A percentile compares a stretch with the other conserved stretches of the same genome.
phyloP scores from a whole-genome alignment of 176 grass and related monocot genomes.

The Musa itinerans region DNA sequence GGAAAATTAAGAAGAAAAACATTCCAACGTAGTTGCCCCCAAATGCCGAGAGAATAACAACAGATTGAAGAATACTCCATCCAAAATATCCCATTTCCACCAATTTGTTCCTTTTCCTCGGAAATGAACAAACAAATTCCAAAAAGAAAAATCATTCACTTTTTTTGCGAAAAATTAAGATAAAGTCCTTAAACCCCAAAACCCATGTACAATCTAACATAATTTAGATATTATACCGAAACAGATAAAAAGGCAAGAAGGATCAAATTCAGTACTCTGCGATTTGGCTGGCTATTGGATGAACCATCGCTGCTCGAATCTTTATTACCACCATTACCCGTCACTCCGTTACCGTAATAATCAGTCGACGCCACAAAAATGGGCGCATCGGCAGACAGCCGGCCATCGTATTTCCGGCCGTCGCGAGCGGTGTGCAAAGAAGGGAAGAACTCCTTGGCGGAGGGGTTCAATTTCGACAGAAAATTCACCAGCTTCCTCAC shows the following conservation, averaged over 20 bases:
- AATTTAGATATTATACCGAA: neutral
- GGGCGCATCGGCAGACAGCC: slow-evolving; percentile 17
- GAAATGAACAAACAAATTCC: neutral
- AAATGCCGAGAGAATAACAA: neutral
- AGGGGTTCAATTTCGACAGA: slow-evolving; percentile 4
- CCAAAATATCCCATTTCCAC: neutral
- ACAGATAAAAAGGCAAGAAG: neutral
- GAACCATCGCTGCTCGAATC: slow-evolving; percentile 32
- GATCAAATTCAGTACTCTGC: slow-evolving; percentile 23
- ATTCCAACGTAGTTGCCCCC: neutral
- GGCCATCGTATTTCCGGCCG: neutral
- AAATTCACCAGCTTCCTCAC: slow-evolving; percentile 6
- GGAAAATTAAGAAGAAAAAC: neutral
- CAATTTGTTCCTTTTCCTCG: neutral
- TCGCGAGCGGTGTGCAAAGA: neutral
- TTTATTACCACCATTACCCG: slow-evolving; percentile 10
- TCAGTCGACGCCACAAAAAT: slow-evolving; percentile 9
- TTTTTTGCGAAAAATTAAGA: neutral
- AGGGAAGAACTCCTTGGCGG: slow-evolving; percentile 9
- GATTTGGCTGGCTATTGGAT: slow-evolving; percentile 24
- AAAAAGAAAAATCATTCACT: neutral
- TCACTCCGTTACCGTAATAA: neutral
- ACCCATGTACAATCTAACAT: neutral
- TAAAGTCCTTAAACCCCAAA: neutral
- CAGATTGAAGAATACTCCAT: neutral